phyloP scores from a whole-genome alignment of 352 stramenopile species.

The Phytophthora vignae region DNA sequence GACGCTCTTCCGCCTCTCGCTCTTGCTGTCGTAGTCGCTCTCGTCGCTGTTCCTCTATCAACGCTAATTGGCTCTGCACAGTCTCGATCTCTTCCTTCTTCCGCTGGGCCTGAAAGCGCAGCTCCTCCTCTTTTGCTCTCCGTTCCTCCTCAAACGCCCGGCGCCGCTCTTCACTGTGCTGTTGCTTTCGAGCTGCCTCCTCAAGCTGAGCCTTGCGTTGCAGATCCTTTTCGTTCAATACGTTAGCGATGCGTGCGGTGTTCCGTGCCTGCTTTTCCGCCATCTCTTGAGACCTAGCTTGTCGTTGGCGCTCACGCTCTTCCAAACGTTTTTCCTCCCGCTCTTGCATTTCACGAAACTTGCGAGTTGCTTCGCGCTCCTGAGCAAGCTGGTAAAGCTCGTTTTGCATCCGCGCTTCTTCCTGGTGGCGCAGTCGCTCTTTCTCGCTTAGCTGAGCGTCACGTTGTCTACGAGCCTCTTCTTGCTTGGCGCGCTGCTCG shows the following conservation, averaged over 20 bases:
- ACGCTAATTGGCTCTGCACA: slow-evolving; percentile 67
- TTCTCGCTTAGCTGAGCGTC: slow-evolving; percentile 60
- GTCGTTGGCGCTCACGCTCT: slow-evolving; percentile 57
- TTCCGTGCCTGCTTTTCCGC: slow-evolving; percentile 73
- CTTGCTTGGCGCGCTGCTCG: slow-evolving; percentile 57
- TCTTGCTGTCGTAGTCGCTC: slow-evolving; percentile 62
- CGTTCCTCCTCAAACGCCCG: slow-evolving; percentile 56
- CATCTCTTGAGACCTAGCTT: slow-evolving; percentile 50
- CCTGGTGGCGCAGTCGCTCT: slow-evolving; percentile 59
- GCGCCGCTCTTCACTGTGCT: slow-evolving; percentile 67
- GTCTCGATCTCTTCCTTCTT: slow-evolving; percentile 74
- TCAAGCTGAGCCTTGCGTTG: slow-evolving; percentile 56
- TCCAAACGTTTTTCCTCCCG: slow-evolving; percentile 57
- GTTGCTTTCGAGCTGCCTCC: slow-evolving; percentile 66
- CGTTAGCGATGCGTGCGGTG: slow-evolving; percentile 66
- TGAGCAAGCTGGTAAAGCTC: slow-evolving; percentile 58
- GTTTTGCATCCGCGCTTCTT: slow-evolving; percentile 60
- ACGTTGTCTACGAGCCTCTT: slow-evolving; percentile 55
- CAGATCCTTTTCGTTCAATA: slow-evolving; percentile 68
- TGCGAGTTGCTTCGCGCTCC: slow-evolving; percentile 51
- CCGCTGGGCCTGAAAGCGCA: slow-evolving; percentile 48
- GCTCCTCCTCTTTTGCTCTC: slow-evolving; percentile 53
- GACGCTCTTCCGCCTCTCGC: slow-evolving; percentile 44
- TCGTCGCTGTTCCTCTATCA: slow-evolving; percentile 61
- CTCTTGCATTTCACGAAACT: slow-evolving; percentile 53